phyloP scores from a whole-genome alignment of 1,284 basidiomycete genomes.

The Rhizoctonia solani region DNA sequence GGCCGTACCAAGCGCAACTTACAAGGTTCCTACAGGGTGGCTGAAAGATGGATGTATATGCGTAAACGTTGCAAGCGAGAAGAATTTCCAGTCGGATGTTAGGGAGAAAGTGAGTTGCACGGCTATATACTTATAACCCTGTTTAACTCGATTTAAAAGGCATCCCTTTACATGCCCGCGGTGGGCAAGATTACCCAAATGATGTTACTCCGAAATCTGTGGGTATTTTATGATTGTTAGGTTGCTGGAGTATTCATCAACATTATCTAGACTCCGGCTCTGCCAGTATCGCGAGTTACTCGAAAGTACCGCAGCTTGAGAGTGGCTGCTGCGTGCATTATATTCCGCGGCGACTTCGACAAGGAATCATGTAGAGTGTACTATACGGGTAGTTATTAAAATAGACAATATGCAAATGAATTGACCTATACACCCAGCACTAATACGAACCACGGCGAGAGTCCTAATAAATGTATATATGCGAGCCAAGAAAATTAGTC shows the following conservation, averaged over 20 bases:
- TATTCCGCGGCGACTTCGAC: not conserved
- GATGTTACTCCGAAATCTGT: constrained; percentile 95
- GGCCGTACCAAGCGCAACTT: constrained; percentile 83
- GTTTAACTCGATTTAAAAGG: constrained; percentile 53
- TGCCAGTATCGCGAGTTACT: constrained; percentile 38
- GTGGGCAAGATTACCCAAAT: constrained; percentile 97
- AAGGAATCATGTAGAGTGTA: not conserved
- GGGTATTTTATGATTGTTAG: constrained; percentile 28
- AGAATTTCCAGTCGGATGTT: constrained; percentile 95
- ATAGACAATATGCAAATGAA: too few species aligned
- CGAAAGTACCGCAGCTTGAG: not conserved
- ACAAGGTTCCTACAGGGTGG: constrained; percentile 88
- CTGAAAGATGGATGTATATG: constrained; percentile 93
- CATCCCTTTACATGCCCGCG: constrained; percentile 88
- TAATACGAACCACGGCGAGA: constrained; percentile 14
- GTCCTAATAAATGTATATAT: constrained; percentile 10
- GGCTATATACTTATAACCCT: constrained; percentile 35
- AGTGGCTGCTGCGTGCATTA: not conserved
- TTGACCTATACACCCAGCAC: constrained; percentile 24
- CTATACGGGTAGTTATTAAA: not conserved
- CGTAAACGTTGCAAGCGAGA: constrained; percentile 92
- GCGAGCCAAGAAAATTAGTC: not conserved
- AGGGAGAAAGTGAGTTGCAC: constrained; percentile 72
- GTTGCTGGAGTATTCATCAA: not conserved
- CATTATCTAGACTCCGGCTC: constrained; percentile 32